Evolutionary conservation across 495 filamentous ascomycete genomes (phyloP).

Genomic region (Pyrenula massariospora): DNA sequence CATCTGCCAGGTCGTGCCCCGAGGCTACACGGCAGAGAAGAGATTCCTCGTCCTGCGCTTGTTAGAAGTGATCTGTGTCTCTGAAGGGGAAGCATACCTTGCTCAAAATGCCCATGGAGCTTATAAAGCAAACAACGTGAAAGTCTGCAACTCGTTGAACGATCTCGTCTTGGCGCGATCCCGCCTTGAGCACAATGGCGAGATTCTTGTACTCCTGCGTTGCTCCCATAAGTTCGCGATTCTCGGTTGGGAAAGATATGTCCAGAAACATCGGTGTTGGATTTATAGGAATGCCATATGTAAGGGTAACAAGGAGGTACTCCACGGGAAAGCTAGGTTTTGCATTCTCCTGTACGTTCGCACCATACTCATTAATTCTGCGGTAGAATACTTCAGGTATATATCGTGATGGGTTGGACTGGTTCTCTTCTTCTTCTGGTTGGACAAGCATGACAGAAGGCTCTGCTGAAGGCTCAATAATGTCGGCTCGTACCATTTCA

Average conservation of each 20-base stretch:
- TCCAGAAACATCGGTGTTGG: constrained; percentile 61
- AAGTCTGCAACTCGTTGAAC: constrained; percentile 75
- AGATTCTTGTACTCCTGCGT: constrained; percentile 62
- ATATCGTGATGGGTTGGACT: constrained; percentile 64
- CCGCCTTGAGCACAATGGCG: constrained; percentile 47
- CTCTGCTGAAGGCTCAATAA: constrained; percentile 89
- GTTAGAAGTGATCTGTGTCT: background rate
- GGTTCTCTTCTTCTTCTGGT: constrained; percentile 71
- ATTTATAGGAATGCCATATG: constrained; percentile 85
- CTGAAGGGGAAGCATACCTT: constrained; percentile 46
- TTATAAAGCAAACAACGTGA: constrained; percentile 81
- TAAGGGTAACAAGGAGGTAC: constrained; percentile 90
- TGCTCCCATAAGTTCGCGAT: constrained; percentile 73
- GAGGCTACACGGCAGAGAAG: constrained; percentile 77
- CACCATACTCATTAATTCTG: constrained; percentile 90
- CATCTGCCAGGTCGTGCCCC: constrained; percentile 62
- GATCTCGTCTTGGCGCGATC: constrained; percentile 46
- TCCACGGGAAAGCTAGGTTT: constrained; percentile 94
- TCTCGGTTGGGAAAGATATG: constrained; percentile 74
- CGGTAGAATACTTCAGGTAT: constrained; percentile 98
- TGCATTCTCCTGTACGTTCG: constrained; percentile 91
- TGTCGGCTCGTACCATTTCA: constrained; percentile 93
- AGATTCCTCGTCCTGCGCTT: constrained; percentile 69
- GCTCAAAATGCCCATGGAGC: constrained; percentile 63
- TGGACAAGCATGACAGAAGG: constrained; percentile 90